Percentiles rank a stretch among this genome's conserved stretches.
These are phyloP conservation scores for Globisporangium viniferum DNA, from an alignment of 352 stramenopile species.

Conservation along the genomic window DNA sequence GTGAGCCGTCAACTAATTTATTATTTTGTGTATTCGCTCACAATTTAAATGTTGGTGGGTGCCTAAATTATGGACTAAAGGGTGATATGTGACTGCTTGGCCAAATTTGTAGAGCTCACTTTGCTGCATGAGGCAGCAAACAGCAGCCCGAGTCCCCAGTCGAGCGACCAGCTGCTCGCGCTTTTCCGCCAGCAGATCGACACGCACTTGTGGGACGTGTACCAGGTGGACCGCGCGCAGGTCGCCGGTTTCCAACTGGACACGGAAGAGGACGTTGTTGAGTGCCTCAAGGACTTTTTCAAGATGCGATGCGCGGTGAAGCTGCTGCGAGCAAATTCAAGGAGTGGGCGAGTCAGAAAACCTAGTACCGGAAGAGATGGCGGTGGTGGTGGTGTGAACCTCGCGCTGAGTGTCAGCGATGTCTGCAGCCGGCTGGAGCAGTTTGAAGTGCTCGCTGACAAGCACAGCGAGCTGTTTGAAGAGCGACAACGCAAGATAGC, in stretches of 20 bases:
- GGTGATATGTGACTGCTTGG: neutral
- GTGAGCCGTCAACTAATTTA: slow-evolving; percentile 8
- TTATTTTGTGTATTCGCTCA: neutral
- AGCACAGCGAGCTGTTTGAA: slow-evolving; percentile 2
- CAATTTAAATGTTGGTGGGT: too few species aligned
- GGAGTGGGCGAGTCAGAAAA: neutral
- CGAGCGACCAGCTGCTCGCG: slow-evolving; percentile 30
- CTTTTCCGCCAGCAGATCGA: slow-evolving; percentile 49
- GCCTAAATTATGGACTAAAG: too few species aligned
- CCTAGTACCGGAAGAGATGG: neutral
- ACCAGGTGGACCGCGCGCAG: slow-evolving; percentile 27
- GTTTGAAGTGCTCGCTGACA: slow-evolving; percentile 21
- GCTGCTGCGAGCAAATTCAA: too few species aligned
- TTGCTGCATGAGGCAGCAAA: slow-evolving; percentile 24
- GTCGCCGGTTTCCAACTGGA: slow-evolving; percentile 24
- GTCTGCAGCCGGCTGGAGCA: slow-evolving; percentile 24
- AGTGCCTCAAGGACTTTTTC: slow-evolving; percentile 33
- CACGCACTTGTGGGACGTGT: slow-evolving; percentile 41
- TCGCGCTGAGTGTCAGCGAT: slow-evolving; percentile 21
- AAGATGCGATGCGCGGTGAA: slow-evolving; percentile 24
- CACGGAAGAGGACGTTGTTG: slow-evolving; percentile 34
- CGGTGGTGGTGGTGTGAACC: neutral
- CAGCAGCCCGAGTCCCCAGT: slow-evolving; percentile 7
- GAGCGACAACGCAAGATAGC: neutral
- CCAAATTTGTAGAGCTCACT: slow-evolving; percentile 24